Base-by-base conservation (phyloP, 2,329 filamentous ascomycete genomes). In the Ampelomyces quisqualis region DNA sequence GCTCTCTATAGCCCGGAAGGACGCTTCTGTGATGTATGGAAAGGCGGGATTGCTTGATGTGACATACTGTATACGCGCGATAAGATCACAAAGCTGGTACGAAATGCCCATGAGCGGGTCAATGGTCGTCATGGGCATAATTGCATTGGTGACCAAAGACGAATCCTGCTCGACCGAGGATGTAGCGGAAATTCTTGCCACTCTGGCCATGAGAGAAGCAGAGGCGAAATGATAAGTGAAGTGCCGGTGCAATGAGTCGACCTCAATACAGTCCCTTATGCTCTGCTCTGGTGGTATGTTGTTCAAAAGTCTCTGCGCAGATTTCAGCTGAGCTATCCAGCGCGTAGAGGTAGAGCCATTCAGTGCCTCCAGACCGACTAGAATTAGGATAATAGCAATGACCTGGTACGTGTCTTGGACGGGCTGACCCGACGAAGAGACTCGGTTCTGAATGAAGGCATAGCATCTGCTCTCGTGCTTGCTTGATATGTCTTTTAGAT, bases 211-310 rank as follows among this genome's bases (percentile, higher is more conserved):
- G 6, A 68, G 49, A 1, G 64, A 65, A 8, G 63, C 63, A 44
- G 62, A 64, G 9, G 57, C 61, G 33, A 64, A 62, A 39, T 68
- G 62, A 35, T 68, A 68, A 6, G 64, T 68, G 36, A 67, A 67
- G 45, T 68, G 64, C 1, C 64, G 53, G 29, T 60, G 61, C 5
- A 68, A 45, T 13, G 61, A 64, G 24, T 66, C 62, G 2, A 67
- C 49, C 27, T 67, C 63, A 39, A 62, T 51, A 8, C 56, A 62
- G 13, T 59, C 53, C 27, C 51, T 47, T 14, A 54, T 47, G 24
- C 45, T 55, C 20, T 57, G 53, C 29, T 63, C 54, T 11, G 45
- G 45, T 17, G 58, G 51, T 3, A 65, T 38, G 13, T 51, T 47
- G 24, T 53, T 53, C 15, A 67, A 47, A 5, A 66, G 62, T 5